Evolutionary conservation across 1,284 basidiomycete genomes (phyloP), one percentile per base, ranked within the genome.

Genomic region (Moniliophthora roreri): DNA sequence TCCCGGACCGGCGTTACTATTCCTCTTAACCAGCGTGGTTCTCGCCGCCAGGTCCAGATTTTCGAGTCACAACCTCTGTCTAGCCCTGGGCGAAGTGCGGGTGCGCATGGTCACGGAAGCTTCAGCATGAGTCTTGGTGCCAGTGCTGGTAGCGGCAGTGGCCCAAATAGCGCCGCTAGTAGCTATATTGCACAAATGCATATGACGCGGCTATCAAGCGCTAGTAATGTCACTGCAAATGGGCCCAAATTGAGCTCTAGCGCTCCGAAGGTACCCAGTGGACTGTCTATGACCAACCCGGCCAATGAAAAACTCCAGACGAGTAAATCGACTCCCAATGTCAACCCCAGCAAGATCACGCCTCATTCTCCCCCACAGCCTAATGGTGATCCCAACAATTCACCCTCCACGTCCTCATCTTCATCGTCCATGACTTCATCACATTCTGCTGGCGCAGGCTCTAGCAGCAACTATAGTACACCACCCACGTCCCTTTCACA

Each of bases 21-120:
- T 52, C 84, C 83, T 3, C 74, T 70, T 53, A 74, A 73, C 50
- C 71, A 75, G 47, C 72, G 74, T 50, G 66, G 71, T 13, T 68
- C 78, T 23, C 76, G 84, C 55, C 77, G 82, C 38, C 82, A 87
- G 58, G 87, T 90, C 38, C 85, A 89, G 62, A 90, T 90, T 39
- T 87, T 89, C 61, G 80, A 87, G 61, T 90, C 88, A 3, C 88
- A 90, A 62, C 87, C 87, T 20, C 67, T 90, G 21, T 70, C 82
- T 4, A 84, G 81, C 60, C 83, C 82, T 36, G 74, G 73, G 35
- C 75, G 79, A 55, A 79, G 77, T 55, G 69, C 71, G 40, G 78
- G 75, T 35, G 58, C 66, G 53, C 76, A 73, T 64, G 66, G 62
- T 48, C 61, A 67, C 56, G 59, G 63, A 21, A 70, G 70, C 52